Percentiles rank a stretch among this genome's conserved stretches.
Evolutionary conservation across 1,284 basidiomycete genomes (phyloP).

Genomic region (Sporisorium graminicola): DNA sequence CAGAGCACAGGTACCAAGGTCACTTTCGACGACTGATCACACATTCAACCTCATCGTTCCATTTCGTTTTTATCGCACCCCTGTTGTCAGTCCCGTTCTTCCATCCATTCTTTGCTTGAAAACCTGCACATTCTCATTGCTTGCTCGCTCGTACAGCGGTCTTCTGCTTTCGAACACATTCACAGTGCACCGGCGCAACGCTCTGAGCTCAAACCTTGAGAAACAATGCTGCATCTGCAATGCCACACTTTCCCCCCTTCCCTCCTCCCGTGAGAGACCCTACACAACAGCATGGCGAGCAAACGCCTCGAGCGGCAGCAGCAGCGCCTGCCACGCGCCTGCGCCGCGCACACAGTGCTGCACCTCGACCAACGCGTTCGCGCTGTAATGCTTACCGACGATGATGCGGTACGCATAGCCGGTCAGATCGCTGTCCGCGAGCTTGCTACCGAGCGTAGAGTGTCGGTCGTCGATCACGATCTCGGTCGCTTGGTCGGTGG

Average conservation of each 20-base stretch:
- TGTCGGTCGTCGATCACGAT: slow-evolving; percentile 68
- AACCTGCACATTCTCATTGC: too few relatives aligned
- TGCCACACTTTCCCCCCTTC: too few relatives aligned
- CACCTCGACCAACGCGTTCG: slow-evolving; percentile 11
- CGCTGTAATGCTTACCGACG: slow-evolving; percentile 60
- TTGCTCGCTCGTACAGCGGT: too few relatives aligned
- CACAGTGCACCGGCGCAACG: too few relatives aligned
- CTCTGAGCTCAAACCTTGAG: too few relatives aligned
- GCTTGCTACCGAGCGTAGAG: slow-evolving; percentile 57
- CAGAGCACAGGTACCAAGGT: slow-evolving; percentile 85
- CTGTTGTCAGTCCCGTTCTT: too few relatives aligned
- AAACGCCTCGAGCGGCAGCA: slow-evolving; percentile 10
- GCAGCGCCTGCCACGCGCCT: not conserved
- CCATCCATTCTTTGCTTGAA: too few relatives aligned
- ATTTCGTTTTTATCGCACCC: not conserved
- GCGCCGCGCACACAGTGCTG: not conserved
- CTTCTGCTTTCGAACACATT: too few relatives aligned
- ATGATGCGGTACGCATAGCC: slow-evolving; percentile 65
- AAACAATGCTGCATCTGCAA: too few relatives aligned
- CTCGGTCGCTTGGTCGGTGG: slow-evolving; percentile 17
- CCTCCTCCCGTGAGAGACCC: too few relatives aligned
- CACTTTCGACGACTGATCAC: slow-evolving; percentile 73
- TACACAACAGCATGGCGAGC: too few relatives aligned
- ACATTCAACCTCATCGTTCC: not conserved
- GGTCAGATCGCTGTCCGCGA: slow-evolving; percentile 69